Evolutionary conservation across 352 stramenopile genomes (phyloP).

Genomic region (Pythium monospermum): DNA sequence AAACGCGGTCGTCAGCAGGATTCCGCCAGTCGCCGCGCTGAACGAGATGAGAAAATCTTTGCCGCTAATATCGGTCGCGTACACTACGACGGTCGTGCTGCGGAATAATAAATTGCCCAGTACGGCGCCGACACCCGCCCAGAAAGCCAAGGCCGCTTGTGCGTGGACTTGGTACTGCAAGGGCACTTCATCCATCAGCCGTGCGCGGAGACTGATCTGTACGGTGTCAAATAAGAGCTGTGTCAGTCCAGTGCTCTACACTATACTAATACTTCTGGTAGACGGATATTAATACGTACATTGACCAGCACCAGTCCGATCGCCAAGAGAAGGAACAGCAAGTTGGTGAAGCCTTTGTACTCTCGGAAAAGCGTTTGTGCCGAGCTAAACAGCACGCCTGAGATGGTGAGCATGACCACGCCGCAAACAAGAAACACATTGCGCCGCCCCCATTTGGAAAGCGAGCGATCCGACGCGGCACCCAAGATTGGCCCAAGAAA

Average conservation of each 20-base stretch:
- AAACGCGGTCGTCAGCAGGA: slow-evolving; percentile 42
- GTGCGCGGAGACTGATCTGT: slow-evolving; percentile 60
- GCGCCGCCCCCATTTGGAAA: slow-evolving; percentile 63
- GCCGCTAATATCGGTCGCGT: slow-evolving; percentile 61
- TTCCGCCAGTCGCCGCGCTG: slow-evolving; percentile 37
- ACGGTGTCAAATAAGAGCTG: no score
- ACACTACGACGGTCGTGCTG: slow-evolving; percentile 63
- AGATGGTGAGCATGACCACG: slow-evolving; percentile 39
- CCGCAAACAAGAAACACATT: slow-evolving; percentile 62
- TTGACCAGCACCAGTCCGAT: slow-evolving; percentile 59
- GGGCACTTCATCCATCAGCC: slow-evolving; percentile 72
- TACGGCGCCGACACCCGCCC: slow-evolving; percentile 54
- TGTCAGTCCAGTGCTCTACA: no score
- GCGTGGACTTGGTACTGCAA: slow-evolving; percentile 77
- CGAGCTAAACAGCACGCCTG: slow-evolving; percentile 54
- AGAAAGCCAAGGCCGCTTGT: slow-evolving; percentile 62
- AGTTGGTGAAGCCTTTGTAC: slow-evolving; percentile 33
- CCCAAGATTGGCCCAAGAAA: slow-evolving; percentile 68
- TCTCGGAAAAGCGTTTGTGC: slow-evolving; percentile 56
- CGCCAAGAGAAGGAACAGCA: slow-evolving; percentile 59
- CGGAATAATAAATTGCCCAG: slow-evolving; percentile 60
- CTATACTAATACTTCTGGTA: no score
- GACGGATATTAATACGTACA: no score
- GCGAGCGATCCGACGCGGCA: slow-evolving; percentile 61
- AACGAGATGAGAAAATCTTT: slow-evolving; percentile 64